Conservation (phyloP, 2,329 filamentous ascomycete genomes). For the Colletotrichum sp. region DNA sequence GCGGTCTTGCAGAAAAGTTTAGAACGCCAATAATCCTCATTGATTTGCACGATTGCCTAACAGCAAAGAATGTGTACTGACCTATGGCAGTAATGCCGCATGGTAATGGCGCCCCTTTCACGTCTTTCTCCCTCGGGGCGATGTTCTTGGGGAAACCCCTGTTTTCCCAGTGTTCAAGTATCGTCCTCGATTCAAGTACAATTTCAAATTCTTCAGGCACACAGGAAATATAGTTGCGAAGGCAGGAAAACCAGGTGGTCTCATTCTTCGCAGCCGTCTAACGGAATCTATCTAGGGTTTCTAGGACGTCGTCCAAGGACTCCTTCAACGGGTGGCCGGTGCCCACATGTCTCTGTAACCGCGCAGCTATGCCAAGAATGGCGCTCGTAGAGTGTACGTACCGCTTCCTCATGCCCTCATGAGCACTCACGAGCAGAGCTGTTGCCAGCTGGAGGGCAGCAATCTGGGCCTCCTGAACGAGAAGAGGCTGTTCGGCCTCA, state of each 20-base stretch:
- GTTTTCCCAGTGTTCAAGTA: background rate
- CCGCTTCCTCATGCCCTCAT: constrained; percentile 50
- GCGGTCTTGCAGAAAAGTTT: background rate
- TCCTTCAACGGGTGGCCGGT: constrained; percentile 39
- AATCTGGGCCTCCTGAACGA: constrained; percentile 54
- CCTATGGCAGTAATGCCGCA: background rate
- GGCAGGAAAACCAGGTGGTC: background rate
- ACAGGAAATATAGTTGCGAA: background rate
- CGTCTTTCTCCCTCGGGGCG: background rate
- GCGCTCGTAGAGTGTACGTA: constrained; percentile 57
- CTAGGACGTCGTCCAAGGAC: constrained; percentile 50
- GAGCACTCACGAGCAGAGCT: constrained; percentile 52
- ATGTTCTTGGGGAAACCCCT: background rate
- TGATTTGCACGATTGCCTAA: background rate
- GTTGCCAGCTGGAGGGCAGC: constrained; percentile 62
- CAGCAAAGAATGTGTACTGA: background rate
- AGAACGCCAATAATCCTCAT: background rate
- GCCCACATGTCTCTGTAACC: constrained; percentile 39
- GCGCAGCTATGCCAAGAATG: constrained; percentile 51
- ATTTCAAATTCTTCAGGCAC: background rate
- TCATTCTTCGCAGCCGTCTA: background rate
- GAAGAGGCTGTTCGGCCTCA: constrained; percentile 24
- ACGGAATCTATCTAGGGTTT: constrained; percentile 30
- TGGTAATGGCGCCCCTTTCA: background rate
- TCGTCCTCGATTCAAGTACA: background rate